Percentiles rank a stretch among this genome's conserved stretches.
These are phyloP conservation scores for Kwoniella heveanensis DNA, from an alignment of 768 basidiomycete genomes.

Conservation along the genomic window DNA sequence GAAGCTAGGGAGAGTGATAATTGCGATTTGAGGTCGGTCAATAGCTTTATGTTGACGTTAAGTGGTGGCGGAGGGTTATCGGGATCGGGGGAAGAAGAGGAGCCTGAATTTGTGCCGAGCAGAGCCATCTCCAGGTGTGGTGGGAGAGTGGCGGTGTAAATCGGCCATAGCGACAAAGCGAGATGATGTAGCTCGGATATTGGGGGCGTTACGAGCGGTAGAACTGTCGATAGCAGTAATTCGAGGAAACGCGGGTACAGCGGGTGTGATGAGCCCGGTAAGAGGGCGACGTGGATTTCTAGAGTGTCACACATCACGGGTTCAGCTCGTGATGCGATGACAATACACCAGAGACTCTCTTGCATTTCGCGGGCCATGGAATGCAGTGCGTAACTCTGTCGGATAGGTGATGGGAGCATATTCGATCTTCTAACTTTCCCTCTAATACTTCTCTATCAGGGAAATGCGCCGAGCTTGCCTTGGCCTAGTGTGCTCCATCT, in stretches of 20 bases:
- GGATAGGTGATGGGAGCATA: too few relatives aligned
- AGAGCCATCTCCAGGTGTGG: constrained; percentile 38
- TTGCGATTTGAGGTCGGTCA: constrained; percentile 52
- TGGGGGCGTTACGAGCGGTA: constrained; percentile 31
- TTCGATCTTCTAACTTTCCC: too few relatives aligned
- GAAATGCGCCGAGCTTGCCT: too few relatives aligned
- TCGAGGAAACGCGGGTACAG: constrained; percentile 53
- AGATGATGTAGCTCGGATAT: constrained; percentile 40
- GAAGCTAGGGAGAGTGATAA: constrained; percentile 42
- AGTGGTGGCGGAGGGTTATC: constrained; percentile 29
- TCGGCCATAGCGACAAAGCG: constrained; percentile 47
- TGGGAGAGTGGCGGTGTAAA: constrained; percentile 45
- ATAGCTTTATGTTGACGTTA: constrained; percentile 42
- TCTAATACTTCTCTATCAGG: too few relatives aligned
- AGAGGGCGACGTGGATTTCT: constrained; percentile 36
- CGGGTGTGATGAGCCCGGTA: constrained; percentile 38
- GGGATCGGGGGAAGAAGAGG: constrained; percentile 2
- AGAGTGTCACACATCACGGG: not conserved
- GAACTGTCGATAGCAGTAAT: constrained; percentile 42
- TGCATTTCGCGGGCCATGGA: too few relatives aligned
- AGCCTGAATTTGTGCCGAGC: constrained; percentile 7
- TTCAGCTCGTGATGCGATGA: too few relatives aligned
- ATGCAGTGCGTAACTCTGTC: too few relatives aligned
- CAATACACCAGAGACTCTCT: too few relatives aligned
- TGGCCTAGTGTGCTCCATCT: too few relatives aligned